Conservation (phyloP, 257 asterid species). For the Nicotiana otophora region DNA sequence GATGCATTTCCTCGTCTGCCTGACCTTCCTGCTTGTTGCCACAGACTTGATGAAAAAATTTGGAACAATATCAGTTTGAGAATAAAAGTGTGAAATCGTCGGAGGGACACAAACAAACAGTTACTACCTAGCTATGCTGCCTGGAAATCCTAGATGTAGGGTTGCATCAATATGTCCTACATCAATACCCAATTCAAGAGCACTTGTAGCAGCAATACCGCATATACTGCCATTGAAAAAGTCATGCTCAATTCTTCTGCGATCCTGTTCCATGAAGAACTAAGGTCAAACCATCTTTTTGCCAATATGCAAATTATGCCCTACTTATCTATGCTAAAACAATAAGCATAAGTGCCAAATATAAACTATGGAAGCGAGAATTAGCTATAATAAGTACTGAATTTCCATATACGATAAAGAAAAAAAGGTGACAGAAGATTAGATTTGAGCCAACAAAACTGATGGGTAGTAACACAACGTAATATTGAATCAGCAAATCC, state of each 20-base stretch:
- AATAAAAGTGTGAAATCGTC: not conserved
- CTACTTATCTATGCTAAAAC: not conserved
- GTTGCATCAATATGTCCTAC: slow-evolving; percentile 95
- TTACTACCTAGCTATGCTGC: slow-evolving; percentile 83
- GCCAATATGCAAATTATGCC: not conserved
- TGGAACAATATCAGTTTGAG: not conserved
- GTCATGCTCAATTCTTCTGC: slow-evolving; percentile 82
- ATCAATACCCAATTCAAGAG: slow-evolving; percentile 97
- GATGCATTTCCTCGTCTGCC: slow-evolving; percentile 91
- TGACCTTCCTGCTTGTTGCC: slow-evolving; percentile 99
- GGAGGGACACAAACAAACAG: slow-evolving; percentile 11
- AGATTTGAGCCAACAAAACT: not conserved
- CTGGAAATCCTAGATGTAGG: slow-evolving; percentile 96
- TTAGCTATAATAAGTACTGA: not conserved
- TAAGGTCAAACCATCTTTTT: slow-evolving; percentile 9
- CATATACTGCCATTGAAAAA: slow-evolving; percentile 66
- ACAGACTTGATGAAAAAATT: slow-evolving; percentile 41
- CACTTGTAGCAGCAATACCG: slow-evolving; percentile 95
- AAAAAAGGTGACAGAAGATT: not conserved
- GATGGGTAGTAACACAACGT: not conserved
- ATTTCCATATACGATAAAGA: not conserved
- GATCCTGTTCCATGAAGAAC: slow-evolving; percentile 57
- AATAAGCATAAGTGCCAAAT: not conserved
- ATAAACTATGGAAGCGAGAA: not conserved
- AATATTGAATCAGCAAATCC: not conserved